Base-by-base conservation (phyloP, 2,329 filamentous ascomycete species). In the Penicillium italicum region DNA sequence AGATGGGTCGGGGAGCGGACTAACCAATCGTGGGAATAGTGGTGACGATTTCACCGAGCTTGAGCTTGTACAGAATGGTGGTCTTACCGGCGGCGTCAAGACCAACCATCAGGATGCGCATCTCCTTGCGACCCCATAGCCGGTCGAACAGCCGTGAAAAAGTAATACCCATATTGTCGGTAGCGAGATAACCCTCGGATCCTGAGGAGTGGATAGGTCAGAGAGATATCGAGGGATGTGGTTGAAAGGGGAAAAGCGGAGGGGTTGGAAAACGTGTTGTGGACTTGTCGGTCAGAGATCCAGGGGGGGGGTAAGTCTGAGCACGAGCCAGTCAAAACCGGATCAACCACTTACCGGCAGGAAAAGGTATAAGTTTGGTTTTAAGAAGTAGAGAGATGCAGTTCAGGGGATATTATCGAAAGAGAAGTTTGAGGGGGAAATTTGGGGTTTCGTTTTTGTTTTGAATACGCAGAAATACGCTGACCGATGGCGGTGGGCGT, bases 61-160 rank as follows among this genome's bases (percentile, higher is more conserved):
- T 99, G 78, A 99, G 87, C 86, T 99, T 99, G 84, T 99, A 99
- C 69, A 99, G 87, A 75, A 99, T 99, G 71, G 94, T 99, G 74
- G 94, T 99, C 86, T 99, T 99, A 89, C 94, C 94, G 78, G 94
- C 94, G 72, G 94, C 94, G 79, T 99, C 94, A 73, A 99, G 87
- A 85, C 94, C 94, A 71, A 99, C 92, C 94, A 99, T 99, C 80
- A 99, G 80, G 82, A 99, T 97, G 84, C 94, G 88, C 94, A 99
- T 99, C 87, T 99, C 94, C 88, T 97, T 97, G 89, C 96, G 96
- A 74, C 93, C 91, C 88, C 91, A 96, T 79, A 97, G 85, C 82
- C 88, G 87, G 77, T 96, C 90, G 79, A 97, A 94, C 75, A 97
- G 78, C 85, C 94, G 96, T 72, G 92, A 97, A 81, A 97, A 91